Evolutionary conservation across 306 rosid species (phyloP).

Genomic region (Ormosia emarginata): DNA sequence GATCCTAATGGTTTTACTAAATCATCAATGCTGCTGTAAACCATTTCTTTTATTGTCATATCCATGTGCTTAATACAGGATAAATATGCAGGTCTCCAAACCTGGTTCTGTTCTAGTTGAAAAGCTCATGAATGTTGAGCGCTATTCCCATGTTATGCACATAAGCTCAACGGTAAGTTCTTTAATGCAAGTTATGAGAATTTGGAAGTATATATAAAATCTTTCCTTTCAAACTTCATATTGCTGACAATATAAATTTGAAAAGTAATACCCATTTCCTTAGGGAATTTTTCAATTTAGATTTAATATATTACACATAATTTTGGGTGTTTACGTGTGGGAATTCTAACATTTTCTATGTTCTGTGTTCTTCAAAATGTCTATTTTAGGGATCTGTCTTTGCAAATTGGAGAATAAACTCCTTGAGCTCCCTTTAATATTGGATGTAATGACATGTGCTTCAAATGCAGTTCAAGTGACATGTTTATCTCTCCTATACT

Average conservation of each 20-base stretch:
- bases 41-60: slow-evolving; percentile 5
- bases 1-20: slow-evolving; percentile 6
- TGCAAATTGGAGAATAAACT: too few species aligned
- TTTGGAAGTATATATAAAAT: background rate
- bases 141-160: slow-evolving; percentile 98
- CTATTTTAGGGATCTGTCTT: background rate
- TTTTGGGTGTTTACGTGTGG: too few species aligned
- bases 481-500: too few species aligned
- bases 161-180: slow-evolving; percentile 91
- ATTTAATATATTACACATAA: too few species aligned
- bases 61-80: background rate
- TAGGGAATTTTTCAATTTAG: too few species aligned
- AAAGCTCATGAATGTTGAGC: slow-evolving; percentile 86
- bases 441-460: too few species aligned
- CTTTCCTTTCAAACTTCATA: background rate
- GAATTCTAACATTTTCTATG: background rate
- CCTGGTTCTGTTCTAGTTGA: slow-evolving; percentile 90
- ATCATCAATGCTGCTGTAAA: background rate
- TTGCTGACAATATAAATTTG: background rate
- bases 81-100: slow-evolving; percentile 73
- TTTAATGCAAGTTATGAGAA: background rate
- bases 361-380: background rate
- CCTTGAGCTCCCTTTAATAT: too few species aligned
- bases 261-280: too few species aligned
- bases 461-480: too few species aligned